A percentile compares a stretch with the other conserved stretches of the same genome.
phyloP scores from a whole-genome alignment of 176 grass and related monocot species.

The Carex pumila region DNA sequence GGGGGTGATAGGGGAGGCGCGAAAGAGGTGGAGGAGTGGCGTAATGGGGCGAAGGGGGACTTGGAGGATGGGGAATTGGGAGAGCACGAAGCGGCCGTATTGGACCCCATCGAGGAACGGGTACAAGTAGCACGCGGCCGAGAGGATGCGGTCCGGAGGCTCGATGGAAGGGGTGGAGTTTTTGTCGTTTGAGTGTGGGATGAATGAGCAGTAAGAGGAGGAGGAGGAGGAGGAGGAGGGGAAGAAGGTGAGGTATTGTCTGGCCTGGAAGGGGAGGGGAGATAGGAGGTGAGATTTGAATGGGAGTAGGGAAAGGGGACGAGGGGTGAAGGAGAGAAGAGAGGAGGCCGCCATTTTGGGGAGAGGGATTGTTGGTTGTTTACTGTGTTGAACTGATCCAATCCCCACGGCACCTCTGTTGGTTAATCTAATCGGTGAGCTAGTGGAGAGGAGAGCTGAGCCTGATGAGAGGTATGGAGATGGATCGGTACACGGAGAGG shows the following conservation, averaged over 20 bases:
- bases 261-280: neutral
- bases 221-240: neutral
- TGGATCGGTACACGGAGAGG: slow-evolving; percentile 5
- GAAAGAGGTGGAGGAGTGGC: slow-evolving; percentile 76
- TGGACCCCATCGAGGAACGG: slow-evolving; percentile 88
- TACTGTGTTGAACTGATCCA: neutral
- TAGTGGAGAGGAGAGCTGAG: neutral
- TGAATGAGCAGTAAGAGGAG: neutral
- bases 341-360: slow-evolving; percentile 1
- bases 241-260: neutral
- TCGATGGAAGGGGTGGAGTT: slow-evolving; percentile 24
- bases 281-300: neutral
- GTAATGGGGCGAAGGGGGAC: slow-evolving; percentile 53
- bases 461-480: neutral
- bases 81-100: slow-evolving; percentile 28
- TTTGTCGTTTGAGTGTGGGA: slow-evolving; percentile 41
- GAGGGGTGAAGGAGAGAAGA: slow-evolving; percentile 11
- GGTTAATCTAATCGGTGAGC: neutral
- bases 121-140: slow-evolving; percentile 79
- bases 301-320: neutral
- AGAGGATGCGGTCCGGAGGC: slow-evolving; percentile 56
- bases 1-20: slow-evolving; percentile 65
- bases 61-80: slow-evolving; percentile 64
- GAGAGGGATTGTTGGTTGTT: neutral
- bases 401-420: neutral